Base-by-base conservation (phyloP, 169 alveolate species). In the Cryptosporidium canis region DNA sequence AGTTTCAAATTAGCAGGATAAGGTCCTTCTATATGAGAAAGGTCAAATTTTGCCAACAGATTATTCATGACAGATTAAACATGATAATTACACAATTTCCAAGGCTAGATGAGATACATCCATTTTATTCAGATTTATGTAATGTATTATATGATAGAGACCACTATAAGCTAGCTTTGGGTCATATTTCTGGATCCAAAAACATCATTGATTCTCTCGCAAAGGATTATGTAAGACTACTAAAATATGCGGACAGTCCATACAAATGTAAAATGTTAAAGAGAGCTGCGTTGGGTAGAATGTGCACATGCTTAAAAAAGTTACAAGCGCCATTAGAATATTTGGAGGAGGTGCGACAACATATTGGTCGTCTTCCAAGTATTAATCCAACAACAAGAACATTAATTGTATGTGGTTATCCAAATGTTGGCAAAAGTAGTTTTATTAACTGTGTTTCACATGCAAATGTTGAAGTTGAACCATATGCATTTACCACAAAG, bases 401-500 rank as follows among this genome's bases (percentile, higher is more conserved):
- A 12, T 65, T 98, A 44, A 83, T 98, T 51, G 92, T 97, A 51
- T 94, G 99, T 41, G 99, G 99, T 18, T 98, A 96, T 92, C 99
- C 99, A 14, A 98, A 98, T 93, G 99, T 98, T 12, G 99, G 99
- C 18, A 98, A 98, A 90, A 95, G 98, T 48, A 93, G 98, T 56
- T 97, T 98, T 91, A 96, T 98, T 96, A 98, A 98, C 94, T 85
- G 92, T 83, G 96, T 98, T 51, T 96, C 99, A 65, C 93, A 96
- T 84, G 99, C 99, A 14, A 97, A 98, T 91, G 99, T 98, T 51
- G 99, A 98, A 85, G 99, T 98, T 14, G 98, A 97, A 90, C 98
- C 99, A 12, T 99, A 97, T 93, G 98, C 99, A 58, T 99, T 99
- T 96, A 99, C 99, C 11, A 99, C 99, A n/a, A 97, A 97, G 87